A percentile compares a stretch with the other conserved stretches of the same genome.
phyloP scores from a whole-genome alignment of 163 green algal genomes.

The Coccomyxa subellipsoidea region DNA sequence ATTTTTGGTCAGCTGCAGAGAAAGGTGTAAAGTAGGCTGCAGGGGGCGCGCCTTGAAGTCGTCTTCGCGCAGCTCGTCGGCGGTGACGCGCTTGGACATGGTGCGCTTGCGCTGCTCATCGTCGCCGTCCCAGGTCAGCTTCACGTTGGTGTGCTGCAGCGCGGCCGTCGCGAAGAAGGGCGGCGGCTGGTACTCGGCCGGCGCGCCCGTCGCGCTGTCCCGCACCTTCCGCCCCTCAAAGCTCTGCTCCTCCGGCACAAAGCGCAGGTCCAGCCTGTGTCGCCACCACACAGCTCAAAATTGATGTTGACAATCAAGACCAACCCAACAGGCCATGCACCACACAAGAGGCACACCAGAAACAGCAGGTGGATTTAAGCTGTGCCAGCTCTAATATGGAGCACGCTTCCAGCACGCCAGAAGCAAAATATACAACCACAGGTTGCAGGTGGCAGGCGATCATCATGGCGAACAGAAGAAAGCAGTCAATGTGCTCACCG shows the following conservation, averaged over 20 bases:
- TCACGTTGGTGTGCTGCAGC: slow-evolving; percentile 86
- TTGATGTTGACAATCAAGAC: neutral
- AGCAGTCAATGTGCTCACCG: slow-evolving; percentile 1
- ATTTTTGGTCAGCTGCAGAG: too few relatives aligned
- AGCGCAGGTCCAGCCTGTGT: slow-evolving; percentile 93
- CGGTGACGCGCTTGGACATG: slow-evolving; percentile 37
- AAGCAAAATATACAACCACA: too few relatives aligned
- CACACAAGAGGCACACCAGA: neutral
- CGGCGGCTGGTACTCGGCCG: slow-evolving; percentile 76
- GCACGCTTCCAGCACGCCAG: too few relatives aligned
- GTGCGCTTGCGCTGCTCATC: slow-evolving; percentile 72
- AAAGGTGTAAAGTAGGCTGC: too few relatives aligned
- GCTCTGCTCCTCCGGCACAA: slow-evolving; percentile 77
- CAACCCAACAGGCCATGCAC: too few relatives aligned
- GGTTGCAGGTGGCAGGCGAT: too few relatives aligned
- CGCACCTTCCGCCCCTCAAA: slow-evolving; percentile 52
- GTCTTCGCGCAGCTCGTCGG: slow-evolving; percentile 47
- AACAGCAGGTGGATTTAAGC: neutral
- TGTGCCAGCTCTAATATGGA: too few relatives aligned
- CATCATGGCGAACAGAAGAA: too few relatives aligned
- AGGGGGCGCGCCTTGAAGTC: slow-evolving; percentile 61
- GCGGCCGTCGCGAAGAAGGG: slow-evolving; percentile 65
- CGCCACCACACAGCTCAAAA: neutral
- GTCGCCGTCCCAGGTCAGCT: slow-evolving; percentile 91
- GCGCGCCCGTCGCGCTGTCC: slow-evolving; percentile 60